Evolutionary conservation across 1,284 basidiomycete species (phyloP), one percentile per base, ranked within the genome.

Genomic region (Moesziomyces antarcticus): DNA sequence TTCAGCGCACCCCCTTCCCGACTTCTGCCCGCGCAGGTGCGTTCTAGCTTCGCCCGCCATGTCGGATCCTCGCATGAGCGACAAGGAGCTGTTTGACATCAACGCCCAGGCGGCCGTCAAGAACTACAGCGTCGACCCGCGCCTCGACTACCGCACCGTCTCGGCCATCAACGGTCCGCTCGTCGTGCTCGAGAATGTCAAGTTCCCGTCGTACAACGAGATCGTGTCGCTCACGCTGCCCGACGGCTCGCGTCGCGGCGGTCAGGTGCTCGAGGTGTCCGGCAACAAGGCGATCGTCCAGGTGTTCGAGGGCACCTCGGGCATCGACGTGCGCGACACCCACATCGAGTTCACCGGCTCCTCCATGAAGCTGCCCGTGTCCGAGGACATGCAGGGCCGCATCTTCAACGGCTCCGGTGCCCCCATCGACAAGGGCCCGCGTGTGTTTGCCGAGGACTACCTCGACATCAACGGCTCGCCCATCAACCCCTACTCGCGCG

Each of bases 171-270:
- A 98, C 84, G 95, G 94, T 50, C 84, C 85, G 51, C 88, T 99
- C 56, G 97, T 99, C 65, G 91, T 99, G 18, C 88, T 99, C 73
- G 97, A 99, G 87, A 97, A 99, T 85, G 97, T 99, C 89, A 98
- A 98, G 76, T 99, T 99, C 86, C 93, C 96, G 5, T 94, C 94
- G n/a, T 99, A 97, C 88, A 99, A 99, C 85, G 97, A 99, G 88
- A 99, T 98, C 80, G 97, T 99, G 35, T 91, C 93, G 81, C 88
- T 99, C 73, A 98, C 95, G 5, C 88, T 99, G 20, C 96, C 97
- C 8, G 97, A 99, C 85, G 97, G 97, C 40, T 89, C 93, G 33
- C 92, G 91, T 82, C 92, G 97, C 80, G 94, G 94, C 22, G 97
- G 97, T 43, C 97, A 99, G 86, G 96, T 99, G 10, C 90, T 99